Evolutionary conservation across 371 early-diverging fungal genomes (phyloP), one percentile per base, ranked within the genome.

Genomic region (Circinella umbellata): DNA sequence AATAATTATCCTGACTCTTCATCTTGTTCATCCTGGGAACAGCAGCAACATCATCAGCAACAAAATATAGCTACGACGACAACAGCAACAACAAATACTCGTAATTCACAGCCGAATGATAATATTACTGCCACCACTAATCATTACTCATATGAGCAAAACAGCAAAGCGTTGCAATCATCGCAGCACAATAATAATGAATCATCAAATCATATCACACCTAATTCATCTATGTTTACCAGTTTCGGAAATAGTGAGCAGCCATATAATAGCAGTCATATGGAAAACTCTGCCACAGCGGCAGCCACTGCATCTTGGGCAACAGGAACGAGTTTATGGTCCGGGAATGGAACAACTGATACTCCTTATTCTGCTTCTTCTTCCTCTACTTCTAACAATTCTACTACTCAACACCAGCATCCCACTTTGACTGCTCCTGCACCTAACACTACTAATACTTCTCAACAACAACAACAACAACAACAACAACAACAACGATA

Each of bases 181-280:
- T 57, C 57, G 57, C 57, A 57, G 57, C 57, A 57, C 57, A 57
- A 57, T n/a, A 57, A 57, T 57, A 57, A 57, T 57, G 57, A 57
- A 27, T 57, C 57, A n/a, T 27, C 57, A 57, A 57, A 57, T 57
- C 57, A 57, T 57, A 57, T 57, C 27, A 57, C 57, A 57, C 57
- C 57, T 18, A 57, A 57, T 57, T 9, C 57, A 57, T 57, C 57
- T 7, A 57, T 57, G 57, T 57, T 57, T 57, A 34, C 57, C 57
- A 34, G 57, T 57, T 57, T 57, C 57, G 57, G 57, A 57, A 57
- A 57, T 57, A 7, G 27, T 34, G 57, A 34, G 27, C 57, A 57
- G 34, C 57, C 57, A 18, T 57, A 27, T 42, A 42, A 42, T 34
- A 57, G 57, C 57, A 57, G 57, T 57, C 57, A 57, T 27, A 57